phyloP scores from a whole-genome alignment of 2,329 filamentous ascomycete genomes.

The Pseudogymnoascus sp. region DNA sequence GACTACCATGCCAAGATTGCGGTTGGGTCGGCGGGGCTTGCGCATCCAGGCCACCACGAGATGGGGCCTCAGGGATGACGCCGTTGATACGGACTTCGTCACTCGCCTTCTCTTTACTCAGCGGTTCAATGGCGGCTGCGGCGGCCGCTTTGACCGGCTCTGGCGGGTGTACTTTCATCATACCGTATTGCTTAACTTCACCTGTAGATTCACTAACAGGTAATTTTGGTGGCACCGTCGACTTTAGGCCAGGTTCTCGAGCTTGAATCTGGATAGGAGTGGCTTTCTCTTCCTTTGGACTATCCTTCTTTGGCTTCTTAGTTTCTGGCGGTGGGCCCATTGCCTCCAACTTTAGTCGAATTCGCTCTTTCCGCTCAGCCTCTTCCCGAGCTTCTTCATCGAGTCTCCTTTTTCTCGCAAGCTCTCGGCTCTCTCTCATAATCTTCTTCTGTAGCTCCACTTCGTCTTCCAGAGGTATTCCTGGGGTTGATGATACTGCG shows the following conservation, averaged over 20 bases:
- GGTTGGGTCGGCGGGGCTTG: slow-evolving; percentile 8
- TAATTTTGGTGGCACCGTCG: slow-evolving; percentile 10
- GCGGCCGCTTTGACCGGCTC: slow-evolving; percentile 25
- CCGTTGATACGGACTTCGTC: background rate
- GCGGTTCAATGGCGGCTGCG: background rate
- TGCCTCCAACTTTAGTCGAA: slow-evolving; percentile 63
- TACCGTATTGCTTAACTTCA: slow-evolving; percentile 36
- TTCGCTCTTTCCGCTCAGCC: slow-evolving; percentile 61
- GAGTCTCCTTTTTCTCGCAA: slow-evolving; percentile 58
- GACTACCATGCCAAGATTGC: slow-evolving; percentile 26
- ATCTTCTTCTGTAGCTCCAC: slow-evolving; percentile 59
- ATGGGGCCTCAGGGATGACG: background rate
- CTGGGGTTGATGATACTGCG: slow-evolving; percentile 20
- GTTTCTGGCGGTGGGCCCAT: slow-evolving; percentile 58
- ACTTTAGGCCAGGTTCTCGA: slow-evolving; percentile 17
- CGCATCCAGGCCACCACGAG: background rate
- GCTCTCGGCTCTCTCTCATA: slow-evolving; percentile 63
- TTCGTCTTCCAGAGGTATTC: slow-evolving; percentile 41
- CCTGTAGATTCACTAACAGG: slow-evolving; percentile 24
- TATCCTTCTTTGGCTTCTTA: slow-evolving; percentile 46
- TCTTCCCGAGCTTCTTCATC: slow-evolving; percentile 66
- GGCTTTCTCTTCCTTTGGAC: slow-evolving; percentile 39
- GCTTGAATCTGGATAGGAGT: slow-evolving; percentile 27
- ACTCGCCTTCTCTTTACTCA: background rate
- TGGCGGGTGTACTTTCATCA: slow-evolving; percentile 38